phyloP scores from a whole-genome alignment of 208 protist genomes.

The Balamuthia mandrillaris region DNA sequence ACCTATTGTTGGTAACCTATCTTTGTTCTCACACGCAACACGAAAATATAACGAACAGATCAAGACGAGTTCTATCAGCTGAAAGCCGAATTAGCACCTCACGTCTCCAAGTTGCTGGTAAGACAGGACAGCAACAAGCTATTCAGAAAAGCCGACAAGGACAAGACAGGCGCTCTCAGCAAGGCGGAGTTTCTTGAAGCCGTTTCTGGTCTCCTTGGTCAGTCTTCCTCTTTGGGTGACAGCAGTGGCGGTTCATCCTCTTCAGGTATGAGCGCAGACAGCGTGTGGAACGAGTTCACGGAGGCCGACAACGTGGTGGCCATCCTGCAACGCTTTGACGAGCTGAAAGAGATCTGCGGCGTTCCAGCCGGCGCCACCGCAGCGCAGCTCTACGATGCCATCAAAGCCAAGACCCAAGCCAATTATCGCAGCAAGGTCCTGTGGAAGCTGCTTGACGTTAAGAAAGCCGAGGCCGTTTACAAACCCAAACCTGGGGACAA shows the following conservation, averaged over 20 bases:
- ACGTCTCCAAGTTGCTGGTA: neutral
- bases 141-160: neutral
- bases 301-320: neutral
- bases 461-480: too few relatives aligned
- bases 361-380: neutral
- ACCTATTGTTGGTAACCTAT: neutral
- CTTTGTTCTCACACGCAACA: too few relatives aligned
- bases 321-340: slow-evolving; percentile 5
- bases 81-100: slow-evolving; percentile 1
- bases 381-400: neutral
- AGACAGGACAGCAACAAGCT: neutral
- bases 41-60: too few relatives aligned
- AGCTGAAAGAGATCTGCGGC: neutral
- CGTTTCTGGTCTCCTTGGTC: neutral
- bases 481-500: too few relatives aligned
- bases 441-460: too few relatives aligned
- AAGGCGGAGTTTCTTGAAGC: neutral
- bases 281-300: slow-evolving; percentile 29
- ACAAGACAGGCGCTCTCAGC: neutral
- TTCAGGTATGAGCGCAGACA: neutral
- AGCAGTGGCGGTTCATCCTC: neutral
- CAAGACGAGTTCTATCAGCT: slow-evolving; percentile 37
- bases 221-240: neutral
- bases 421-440: neutral
- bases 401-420: neutral